phyloP scores from a whole-genome alignment of 805 yeast species.

The Jamesozyma piceae region DNA sequence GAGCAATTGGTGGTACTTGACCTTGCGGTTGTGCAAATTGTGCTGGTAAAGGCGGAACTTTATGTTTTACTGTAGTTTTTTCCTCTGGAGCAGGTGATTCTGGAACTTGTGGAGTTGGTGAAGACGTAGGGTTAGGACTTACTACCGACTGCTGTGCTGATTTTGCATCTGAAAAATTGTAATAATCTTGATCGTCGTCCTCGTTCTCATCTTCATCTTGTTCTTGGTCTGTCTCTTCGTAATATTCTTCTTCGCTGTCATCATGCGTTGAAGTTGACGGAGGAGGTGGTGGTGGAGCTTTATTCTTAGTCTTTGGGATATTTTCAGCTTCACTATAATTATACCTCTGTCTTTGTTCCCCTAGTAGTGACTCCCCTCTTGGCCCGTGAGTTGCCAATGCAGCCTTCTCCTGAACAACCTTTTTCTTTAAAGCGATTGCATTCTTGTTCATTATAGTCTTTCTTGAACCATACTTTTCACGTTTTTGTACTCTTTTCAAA shows the following conservation, averaged over 20 bases:
- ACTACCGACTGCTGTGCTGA: not conserved
- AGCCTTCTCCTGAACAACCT: conserved; percentile 46
- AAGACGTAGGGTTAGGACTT: not conserved
- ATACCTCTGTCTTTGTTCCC: conserved; percentile 27
- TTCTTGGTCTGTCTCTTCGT: conserved; percentile 1
- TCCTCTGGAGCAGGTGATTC: conserved; percentile 17
- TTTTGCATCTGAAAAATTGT: not conserved
- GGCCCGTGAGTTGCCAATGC: conserved; percentile 62
- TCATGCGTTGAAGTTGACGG: conserved; percentile 27
- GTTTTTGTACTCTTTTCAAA: conserved; percentile 60
- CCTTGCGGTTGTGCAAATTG: conserved; percentile 9
- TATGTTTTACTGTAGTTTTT: conserved; percentile 14
- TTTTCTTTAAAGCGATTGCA: conserved; percentile 70
- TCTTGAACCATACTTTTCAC: conserved; percentile 79
- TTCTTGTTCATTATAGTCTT: conserved; percentile 78
- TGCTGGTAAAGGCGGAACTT: conserved; percentile 19
- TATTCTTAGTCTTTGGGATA: conserved; percentile 28
- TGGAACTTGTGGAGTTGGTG: conserved; percentile 14
- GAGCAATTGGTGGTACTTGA: conserved; percentile 5
- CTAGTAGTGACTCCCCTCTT: conserved; percentile 26
- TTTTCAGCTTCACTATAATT: conserved; percentile 22
- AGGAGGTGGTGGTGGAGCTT: conserved; percentile 39
- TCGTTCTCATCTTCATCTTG: not conserved
- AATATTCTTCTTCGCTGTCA: conserved; percentile 5
- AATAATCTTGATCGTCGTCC: not conserved